Evolutionary conservation across 2,329 filamentous ascomycete genomes (phyloP).

Genomic region (Monilinia laxa): DNA sequence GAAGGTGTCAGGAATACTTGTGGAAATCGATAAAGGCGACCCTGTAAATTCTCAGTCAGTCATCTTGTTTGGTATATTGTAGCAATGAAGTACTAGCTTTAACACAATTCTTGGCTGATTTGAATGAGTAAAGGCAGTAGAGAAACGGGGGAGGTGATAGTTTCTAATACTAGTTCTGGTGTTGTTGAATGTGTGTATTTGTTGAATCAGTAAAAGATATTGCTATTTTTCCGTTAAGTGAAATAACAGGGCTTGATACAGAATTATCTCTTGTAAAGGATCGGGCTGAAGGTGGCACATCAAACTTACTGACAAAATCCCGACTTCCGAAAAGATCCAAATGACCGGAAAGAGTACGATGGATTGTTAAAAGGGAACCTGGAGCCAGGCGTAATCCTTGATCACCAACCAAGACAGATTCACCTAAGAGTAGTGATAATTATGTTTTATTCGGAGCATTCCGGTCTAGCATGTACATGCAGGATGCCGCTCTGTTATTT

Average conservation of each 20-base stretch:
- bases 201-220: background rate
- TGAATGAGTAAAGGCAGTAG: too few relatives aligned
- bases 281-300: background rate
- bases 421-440: background rate
- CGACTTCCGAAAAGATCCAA: background rate
- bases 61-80: too few relatives aligned
- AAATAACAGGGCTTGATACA: background rate
- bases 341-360: too few relatives aligned
- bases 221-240: background rate
- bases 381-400: background rate
- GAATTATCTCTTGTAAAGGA: background rate
- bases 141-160: too few relatives aligned
- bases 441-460: background rate
- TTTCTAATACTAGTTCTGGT: too few relatives aligned
- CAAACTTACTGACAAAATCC: background rate
- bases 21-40: background rate
- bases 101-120: too few relatives aligned
- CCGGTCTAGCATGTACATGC: background rate
- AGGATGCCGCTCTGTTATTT: background rate
- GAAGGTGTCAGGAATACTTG: background rate
- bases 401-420: too few relatives aligned
- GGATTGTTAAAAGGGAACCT: too few relatives aligned
- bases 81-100: too few relatives aligned
- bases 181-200: background rate
- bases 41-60: too few relatives aligned